A percentile compares a stretch with the other conserved stretches of the same genome.
Conservation (phyloP, 2,329 filamentous ascomycete species). For the Colletotrichum coccodes region DNA sequence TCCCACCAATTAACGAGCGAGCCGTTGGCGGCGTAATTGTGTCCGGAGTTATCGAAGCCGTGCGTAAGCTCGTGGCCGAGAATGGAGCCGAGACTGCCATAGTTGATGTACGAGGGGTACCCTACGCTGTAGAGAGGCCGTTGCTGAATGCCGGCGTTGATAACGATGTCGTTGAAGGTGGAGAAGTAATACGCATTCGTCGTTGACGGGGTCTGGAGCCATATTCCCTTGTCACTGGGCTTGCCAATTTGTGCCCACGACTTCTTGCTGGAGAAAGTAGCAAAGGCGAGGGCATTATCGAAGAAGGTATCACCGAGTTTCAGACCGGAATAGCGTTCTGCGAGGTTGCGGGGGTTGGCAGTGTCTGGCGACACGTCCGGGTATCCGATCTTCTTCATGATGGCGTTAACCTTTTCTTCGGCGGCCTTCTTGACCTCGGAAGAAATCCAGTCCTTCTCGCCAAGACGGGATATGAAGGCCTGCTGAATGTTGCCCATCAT, state of each 20-base stretch:
- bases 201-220: constrained; percentile 67
- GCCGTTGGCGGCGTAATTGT: constrained; percentile 71
- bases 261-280: constrained; percentile 54
- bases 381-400: constrained; percentile 75
- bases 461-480: constrained; percentile 70
- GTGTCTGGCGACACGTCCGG: constrained; percentile 71
- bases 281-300: constrained; percentile 63
- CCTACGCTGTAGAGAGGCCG: constrained; percentile 68
- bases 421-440: constrained; percentile 67
- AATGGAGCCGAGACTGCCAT: constrained; percentile 73
- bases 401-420: constrained; percentile 72
- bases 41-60: constrained; percentile 73
- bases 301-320: constrained; percentile 65
- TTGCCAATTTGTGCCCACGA: constrained; percentile 68
- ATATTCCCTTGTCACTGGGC: constrained; percentile 68
- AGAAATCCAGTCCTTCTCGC: constrained; percentile 71
- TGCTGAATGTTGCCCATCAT: constrained; percentile 77
- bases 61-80: constrained; percentile 77
- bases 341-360: constrained; percentile 63
- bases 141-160: constrained; percentile 77
- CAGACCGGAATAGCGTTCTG: constrained; percentile 66
- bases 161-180: constrained; percentile 73
- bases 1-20: constrained; percentile 76
- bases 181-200: constrained; percentile 74
- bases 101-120: constrained; percentile 72